Conservation (phyloP, 306 rosid species). For the Trifolium pratense region DNA sequence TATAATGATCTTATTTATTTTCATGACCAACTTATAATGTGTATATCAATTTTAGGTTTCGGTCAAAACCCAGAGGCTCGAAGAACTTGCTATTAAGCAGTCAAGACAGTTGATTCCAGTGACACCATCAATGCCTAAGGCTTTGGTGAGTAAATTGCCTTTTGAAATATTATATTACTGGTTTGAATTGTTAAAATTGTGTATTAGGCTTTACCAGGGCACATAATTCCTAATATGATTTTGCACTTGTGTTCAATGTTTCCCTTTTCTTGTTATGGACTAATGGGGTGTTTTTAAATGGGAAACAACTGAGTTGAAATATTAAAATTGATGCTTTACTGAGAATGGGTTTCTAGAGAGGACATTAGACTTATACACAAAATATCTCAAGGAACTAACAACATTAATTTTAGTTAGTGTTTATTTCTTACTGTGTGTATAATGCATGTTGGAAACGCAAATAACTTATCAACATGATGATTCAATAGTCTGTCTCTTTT, state of each 20-base stretch:
- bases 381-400: not conserved
- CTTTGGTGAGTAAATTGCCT: conserved; percentile 62
- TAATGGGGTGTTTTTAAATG: not conserved
- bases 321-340: conserved; percentile 1
- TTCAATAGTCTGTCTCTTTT: conserved; percentile 14
- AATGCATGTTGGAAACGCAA: not conserved
- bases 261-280: not conserved
- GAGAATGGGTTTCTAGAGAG: conserved; percentile 17
- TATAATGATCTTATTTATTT: conserved; percentile 22
- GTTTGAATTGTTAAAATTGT: conserved; percentile 29
- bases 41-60: conserved; percentile 56
- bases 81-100: conserved; percentile 94
- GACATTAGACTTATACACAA: not conserved
- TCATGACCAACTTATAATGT: conserved; percentile 28
- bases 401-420: not conserved
- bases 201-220: not conserved
- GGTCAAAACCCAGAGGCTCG: conserved; percentile 92
- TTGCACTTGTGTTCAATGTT: not conserved
- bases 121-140: conserved; percentile 88
- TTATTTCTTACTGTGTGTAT: conserved; percentile 1
- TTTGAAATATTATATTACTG: conserved; percentile 35
- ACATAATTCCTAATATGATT: not conserved
- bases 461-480: not conserved
- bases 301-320: conserved; percentile 13
- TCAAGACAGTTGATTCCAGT: conserved; percentile 96